Evolutionary conservation across 2,329 filamentous ascomycete genomes (phyloP), one percentile per base, ranked within the genome.

Genomic region (Emericellopsis atlantica): DNA sequence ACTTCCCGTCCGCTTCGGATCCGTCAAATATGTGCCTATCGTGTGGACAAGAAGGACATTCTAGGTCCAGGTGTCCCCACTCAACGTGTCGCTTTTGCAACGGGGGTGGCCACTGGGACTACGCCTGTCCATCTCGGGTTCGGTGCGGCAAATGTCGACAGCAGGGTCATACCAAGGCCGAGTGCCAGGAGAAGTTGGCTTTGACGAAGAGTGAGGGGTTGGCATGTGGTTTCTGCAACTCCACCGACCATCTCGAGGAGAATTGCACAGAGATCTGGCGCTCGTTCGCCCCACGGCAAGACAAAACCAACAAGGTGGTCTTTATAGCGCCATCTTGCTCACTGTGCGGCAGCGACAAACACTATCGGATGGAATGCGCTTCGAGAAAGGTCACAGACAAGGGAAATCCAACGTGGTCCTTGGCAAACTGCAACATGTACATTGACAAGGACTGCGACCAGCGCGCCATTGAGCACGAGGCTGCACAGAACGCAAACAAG

Each of bases 241-340:
- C 67, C 6, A 47, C 51, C 4, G 62, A 69, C 8, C 82, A 87
- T 49, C 48, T 68, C 8, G 81, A 85, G 51, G 53, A 62, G 11
- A 58, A 69, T 3, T 86, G 82, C 54, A 67, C 72, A 40, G 61
- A 67, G 37, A 59, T 80, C 21, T 85, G 78, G 78, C 65, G 70
- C 43, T 75, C 67, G 15, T 80, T 71, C 52, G 54, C 59, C 11
- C 65, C 64, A 2, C 9, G 26, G 12, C 55, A 59, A 12, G 49
- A 58, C 9, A 51, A 58, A 14, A 56, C 56, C 12, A 63, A 60
- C 43, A 74, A 65, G 44, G 73, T 79, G 32, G 58, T 58, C 38
- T 54, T 56, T 24, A 64, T 81, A 16, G 64, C 65, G 0, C 57
- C 65, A 1, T 70, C 65, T 40, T 81, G 78, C 55, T 76, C 74